Evolutionary conservation across 495 filamentous ascomycete species (phyloP).

Genomic region (Penicillium lagena): DNA sequence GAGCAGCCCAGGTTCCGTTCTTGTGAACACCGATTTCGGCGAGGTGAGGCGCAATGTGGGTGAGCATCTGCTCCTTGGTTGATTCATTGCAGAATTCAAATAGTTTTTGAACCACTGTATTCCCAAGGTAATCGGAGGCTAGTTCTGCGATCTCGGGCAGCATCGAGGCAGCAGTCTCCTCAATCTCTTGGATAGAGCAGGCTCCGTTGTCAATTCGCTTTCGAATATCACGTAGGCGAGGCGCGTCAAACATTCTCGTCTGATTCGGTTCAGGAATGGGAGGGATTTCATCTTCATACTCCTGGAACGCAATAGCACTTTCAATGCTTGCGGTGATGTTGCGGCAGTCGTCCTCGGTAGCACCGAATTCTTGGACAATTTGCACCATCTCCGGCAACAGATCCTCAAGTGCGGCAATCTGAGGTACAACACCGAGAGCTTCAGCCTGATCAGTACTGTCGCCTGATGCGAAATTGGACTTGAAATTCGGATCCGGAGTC

Average conservation of each 20-base stretch:
- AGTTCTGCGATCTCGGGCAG: constrained; percentile 93
- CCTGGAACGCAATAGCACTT: constrained; percentile 63
- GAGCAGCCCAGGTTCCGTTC: constrained; percentile 97
- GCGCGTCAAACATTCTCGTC: constrained; percentile 87
- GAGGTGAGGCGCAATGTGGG: constrained; percentile 81
- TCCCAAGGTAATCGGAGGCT: constrained; percentile 90
- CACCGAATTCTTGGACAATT: constrained; percentile 87
- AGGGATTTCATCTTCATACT: constrained; percentile 80
- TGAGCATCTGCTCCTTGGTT: constrained; percentile 86
- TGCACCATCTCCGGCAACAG: constrained; percentile 75
- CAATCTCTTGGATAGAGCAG: constrained; percentile 78
- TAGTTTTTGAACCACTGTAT: constrained; percentile 98
- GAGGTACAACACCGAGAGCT: constrained; percentile 45
- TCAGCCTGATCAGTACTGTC: constrained; percentile 34
- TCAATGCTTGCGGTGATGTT: constrained; percentile 71
- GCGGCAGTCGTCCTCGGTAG: constrained; percentile 68
- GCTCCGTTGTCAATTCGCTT: constrained; percentile 96
- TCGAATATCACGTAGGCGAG: constrained; percentile 89
- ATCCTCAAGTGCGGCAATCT: constrained; percentile 65
- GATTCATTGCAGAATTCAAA: constrained; percentile 93
- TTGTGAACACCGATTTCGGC: constrained; percentile 98
- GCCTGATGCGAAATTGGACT: constrained; percentile 16
- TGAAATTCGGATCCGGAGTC: constrained; percentile 73
- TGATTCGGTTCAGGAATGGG: constrained; percentile 83
- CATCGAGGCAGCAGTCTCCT: constrained; percentile 87